Base-by-base conservation (phyloP, 2,329 filamentous ascomycete species). In the Ascochyta clinopodiicola region DNA sequence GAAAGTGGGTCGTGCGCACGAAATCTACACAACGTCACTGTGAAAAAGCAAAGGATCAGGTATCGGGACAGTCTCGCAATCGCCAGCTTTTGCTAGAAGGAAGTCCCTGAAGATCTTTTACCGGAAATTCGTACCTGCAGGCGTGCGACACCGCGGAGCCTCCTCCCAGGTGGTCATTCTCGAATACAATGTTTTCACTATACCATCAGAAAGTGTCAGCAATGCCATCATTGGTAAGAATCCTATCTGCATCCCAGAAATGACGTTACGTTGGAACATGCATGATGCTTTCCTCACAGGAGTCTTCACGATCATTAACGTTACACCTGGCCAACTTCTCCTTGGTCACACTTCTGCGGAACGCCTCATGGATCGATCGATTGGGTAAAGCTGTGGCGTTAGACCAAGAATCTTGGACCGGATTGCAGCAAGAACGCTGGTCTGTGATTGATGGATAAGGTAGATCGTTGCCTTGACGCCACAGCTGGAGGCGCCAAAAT, bases 11-110 rank as follows among this genome's bases (percentile, higher is more conserved):
- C 52, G 36, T 38, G 42, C 52, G 22, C 52, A 62, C 59, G 13
- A 66, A 70, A 63, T 46, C 53, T 43, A 57, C 47, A 67, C 54
- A 63, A 57, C 70, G 70, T 73, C 70, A 73, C 64, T n/a, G 53
- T 57, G 32, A 54, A 51, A 42, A 51, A 51, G 44, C 51, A 47
- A 53, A 42, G 44, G 42, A 59, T 54, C 57, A 55, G 57, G 54
- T 51, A 51, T 60, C 43, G 45, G 55, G 32, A 49, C 59, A 60
- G 55, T 51, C 68, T 70, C 64, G 64, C 58, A 66, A 72, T 71
- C 64, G 55, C 35, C 52, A 50, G 29, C 44, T 40, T 43, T 29
- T 42, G 19, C 38, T 32, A 29, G 21, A 51, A 38, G 27, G 21
- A 22, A 44, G 60, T 57, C 52, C 64, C 60, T 61, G 57, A 61